phyloP scores from a whole-genome alignment of 176 grass and related monocot species.

The Oropetium thomaeum region DNA sequence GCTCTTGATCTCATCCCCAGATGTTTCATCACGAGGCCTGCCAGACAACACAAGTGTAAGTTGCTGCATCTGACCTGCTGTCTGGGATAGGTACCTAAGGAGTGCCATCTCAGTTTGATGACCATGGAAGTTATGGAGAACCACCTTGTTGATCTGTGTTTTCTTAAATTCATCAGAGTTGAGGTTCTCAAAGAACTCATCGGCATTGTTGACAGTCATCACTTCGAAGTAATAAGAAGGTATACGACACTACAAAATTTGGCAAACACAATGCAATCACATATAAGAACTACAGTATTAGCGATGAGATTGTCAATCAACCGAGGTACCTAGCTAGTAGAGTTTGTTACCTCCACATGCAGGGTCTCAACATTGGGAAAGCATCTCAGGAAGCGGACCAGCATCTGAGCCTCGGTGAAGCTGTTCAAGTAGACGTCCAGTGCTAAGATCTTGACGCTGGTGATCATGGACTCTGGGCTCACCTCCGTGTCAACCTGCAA shows the following conservation, averaged over 20 bases:
- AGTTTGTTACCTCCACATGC: constrained; percentile 18
- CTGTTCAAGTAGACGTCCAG: neutral
- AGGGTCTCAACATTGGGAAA: constrained; percentile 35
- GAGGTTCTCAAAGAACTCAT: neutral
- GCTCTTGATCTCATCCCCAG: neutral
- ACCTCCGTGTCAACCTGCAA: constrained; percentile 19
- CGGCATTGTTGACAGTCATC: neutral
- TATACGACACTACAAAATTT: constrained; percentile 12
- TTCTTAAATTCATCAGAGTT: constrained; percentile 1
- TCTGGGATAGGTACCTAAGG: neutral
- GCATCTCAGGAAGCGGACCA: constrained; percentile 23
- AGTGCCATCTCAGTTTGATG: neutral
- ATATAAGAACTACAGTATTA: neutral
- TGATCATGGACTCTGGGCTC: no score
- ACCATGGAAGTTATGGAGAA: constrained; percentile 11
- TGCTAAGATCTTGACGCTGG: no score
- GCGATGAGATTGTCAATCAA: neutral
- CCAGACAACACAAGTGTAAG: neutral
- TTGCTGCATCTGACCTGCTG: neutral
- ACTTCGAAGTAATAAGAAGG: no score
- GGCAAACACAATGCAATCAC: neutral
- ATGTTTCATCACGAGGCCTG: neutral
- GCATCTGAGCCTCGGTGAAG: neutral
- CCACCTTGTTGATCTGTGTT: constrained; percentile 18
- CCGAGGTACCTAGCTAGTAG: neutral